A percentile compares a stretch with the other conserved stretches of the same genome.
phyloP scores from a whole-genome alignment of 1,284 basidiomycete genomes.

The Megacollybia platyphylla region DNA sequence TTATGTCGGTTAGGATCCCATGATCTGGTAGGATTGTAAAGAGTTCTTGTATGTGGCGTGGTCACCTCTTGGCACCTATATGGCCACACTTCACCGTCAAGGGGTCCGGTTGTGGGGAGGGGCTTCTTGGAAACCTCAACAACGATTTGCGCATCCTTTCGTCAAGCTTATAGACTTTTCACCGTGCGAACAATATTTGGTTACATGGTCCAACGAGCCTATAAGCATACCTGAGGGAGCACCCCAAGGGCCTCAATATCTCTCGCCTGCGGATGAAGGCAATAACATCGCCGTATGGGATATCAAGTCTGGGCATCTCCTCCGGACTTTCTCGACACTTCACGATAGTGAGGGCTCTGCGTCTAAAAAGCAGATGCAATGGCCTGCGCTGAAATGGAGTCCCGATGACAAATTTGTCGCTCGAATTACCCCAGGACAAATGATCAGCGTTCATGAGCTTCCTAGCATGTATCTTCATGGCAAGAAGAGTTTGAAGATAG shows the following conservation, averaged over 20 bases:
- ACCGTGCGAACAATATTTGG: slow-evolving; percentile 92
- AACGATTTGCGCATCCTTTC: slow-evolving; percentile 90
- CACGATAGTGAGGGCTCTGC: slow-evolving; percentile 41
- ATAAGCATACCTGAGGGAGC: slow-evolving; percentile 82
- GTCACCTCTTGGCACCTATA: slow-evolving; percentile 92
- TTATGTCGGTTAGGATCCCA: slow-evolving; percentile 7
- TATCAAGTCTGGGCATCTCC: slow-evolving; percentile 82
- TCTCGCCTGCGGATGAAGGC: slow-evolving; percentile 91
- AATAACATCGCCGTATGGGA: slow-evolving; percentile 98
- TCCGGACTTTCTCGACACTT: slow-evolving; percentile 85
- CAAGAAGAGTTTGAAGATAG: slow-evolving; percentile 97
- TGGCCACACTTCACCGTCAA: slow-evolving; percentile 90
- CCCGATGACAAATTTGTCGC: slow-evolving; percentile 94
- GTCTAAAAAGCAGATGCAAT: slow-evolving; percentile 73
- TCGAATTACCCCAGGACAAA: slow-evolving; percentile 78
- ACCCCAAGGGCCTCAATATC: slow-evolving; percentile 73
- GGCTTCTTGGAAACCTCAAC: slow-evolving; percentile 72
- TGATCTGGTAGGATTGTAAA: slow-evolving; percentile 69
- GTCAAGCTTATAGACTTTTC: slow-evolving; percentile 98
- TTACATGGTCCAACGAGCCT: slow-evolving; percentile 96
- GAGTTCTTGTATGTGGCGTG: slow-evolving; percentile 91
- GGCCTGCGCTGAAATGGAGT: slow-evolving; percentile 98
- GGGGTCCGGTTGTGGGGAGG: slow-evolving; percentile 97
- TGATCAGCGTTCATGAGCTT: slow-evolving; percentile 94
- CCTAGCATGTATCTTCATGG: slow-evolving; percentile 91